A percentile compares a stretch with the other conserved stretches of the same genome.
phyloP scores from a whole-genome alignment of 2,329 filamentous ascomycete species.

The Pleurostoma richardsiae region DNA sequence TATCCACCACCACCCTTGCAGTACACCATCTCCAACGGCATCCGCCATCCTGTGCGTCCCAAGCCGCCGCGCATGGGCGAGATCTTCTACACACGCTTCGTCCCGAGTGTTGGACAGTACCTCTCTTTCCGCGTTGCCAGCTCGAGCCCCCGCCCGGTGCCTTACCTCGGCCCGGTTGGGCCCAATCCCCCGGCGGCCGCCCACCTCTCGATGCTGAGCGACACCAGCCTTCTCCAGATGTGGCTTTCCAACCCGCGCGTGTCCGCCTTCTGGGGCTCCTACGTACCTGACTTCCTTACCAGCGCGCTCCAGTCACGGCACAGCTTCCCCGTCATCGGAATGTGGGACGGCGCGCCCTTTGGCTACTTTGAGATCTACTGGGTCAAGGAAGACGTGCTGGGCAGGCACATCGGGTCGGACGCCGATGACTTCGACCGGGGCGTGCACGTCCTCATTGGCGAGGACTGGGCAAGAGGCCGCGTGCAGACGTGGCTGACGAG shows the following conservation, averaged over 20 bases:
- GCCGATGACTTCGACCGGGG: conserved; percentile 82
- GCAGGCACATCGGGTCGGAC: conserved; percentile 59
- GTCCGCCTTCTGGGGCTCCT: conserved; percentile 75
- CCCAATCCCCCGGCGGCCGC: conserved; percentile 30
- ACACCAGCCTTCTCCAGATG: conserved; percentile 61
- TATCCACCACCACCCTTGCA: conserved; percentile 80
- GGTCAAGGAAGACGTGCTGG: conserved; percentile 87
- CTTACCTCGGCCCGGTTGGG: conserved; percentile 56
- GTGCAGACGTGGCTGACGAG: conserved; percentile 79
- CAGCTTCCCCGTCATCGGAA: conserved; percentile 85
- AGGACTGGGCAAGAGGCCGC: conserved; percentile 84
- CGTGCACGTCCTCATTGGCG: conserved; percentile 82
- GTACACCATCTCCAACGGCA: conserved; percentile 71
- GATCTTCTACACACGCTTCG: conserved; percentile 82
- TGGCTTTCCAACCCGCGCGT: conserved; percentile 91
- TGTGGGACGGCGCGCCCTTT: conserved; percentile 93
- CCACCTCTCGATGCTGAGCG: conserved; percentile 40
- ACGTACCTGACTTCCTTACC: conserved; percentile 61
- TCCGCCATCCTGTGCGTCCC: conserved; percentile 80
- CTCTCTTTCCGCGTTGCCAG: conserved; percentile 85
- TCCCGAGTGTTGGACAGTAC: conserved; percentile 78
- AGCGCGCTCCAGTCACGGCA: conserved; percentile 62
- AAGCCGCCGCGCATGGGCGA: conserved; percentile 89
- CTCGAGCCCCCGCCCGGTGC: conserved; percentile 56
- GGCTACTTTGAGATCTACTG: conserved; percentile 98